A percentile compares a stretch with the other conserved stretches of the same genome.
These are phyloP conservation scores for Wickerhamomyces strasburgensis DNA, from an alignment of 805 yeast species.

Conservation along the genomic window DNA sequence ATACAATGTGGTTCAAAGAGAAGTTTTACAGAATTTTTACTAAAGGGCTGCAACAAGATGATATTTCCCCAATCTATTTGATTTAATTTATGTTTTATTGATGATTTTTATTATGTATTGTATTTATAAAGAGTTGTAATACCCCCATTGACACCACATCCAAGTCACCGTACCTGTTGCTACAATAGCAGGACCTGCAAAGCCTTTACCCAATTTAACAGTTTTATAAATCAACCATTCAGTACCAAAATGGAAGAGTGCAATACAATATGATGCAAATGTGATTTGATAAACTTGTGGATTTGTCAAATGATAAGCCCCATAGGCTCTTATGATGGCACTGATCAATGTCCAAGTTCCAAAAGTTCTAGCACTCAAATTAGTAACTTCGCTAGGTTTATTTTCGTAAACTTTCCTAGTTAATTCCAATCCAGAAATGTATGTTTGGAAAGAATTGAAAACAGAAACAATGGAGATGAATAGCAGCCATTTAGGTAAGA, in stretches of 20 bases:
- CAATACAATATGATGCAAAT: constrained; percentile 74
- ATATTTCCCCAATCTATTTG: too few relatives aligned
- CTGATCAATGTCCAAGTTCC: constrained; percentile 97
- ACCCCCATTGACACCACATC: constrained; percentile 73
- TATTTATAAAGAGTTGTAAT: constrained; percentile 32
- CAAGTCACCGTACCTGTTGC: constrained; percentile 68
- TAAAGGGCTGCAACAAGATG: too few relatives aligned
- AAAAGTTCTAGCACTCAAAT: constrained; percentile 88
- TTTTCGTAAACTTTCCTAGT: constrained; percentile 76
- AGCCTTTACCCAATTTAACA: constrained; percentile 81
- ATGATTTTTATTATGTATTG: not conserved
- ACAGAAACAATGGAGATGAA: constrained; percentile 86
- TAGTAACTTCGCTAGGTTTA: constrained; percentile 55
- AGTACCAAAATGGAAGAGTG: constrained; percentile 73
- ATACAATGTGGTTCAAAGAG: too few relatives aligned
- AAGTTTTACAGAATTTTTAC: too few relatives aligned
- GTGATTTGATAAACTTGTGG: constrained; percentile 74
- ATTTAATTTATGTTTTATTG: not conserved
- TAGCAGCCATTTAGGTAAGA: constrained; percentile 71
- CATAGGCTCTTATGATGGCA: constrained; percentile 78
- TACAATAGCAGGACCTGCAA: constrained; percentile 84
- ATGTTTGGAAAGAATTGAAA: constrained; percentile 86
- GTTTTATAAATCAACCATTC: constrained; percentile 82
- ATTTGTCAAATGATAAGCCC: constrained; percentile 70
- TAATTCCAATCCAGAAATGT: constrained; percentile 64